phyloP scores from a whole-genome alignment of 352 stramenopile genomes.

The Discostella stelligera region DNA sequence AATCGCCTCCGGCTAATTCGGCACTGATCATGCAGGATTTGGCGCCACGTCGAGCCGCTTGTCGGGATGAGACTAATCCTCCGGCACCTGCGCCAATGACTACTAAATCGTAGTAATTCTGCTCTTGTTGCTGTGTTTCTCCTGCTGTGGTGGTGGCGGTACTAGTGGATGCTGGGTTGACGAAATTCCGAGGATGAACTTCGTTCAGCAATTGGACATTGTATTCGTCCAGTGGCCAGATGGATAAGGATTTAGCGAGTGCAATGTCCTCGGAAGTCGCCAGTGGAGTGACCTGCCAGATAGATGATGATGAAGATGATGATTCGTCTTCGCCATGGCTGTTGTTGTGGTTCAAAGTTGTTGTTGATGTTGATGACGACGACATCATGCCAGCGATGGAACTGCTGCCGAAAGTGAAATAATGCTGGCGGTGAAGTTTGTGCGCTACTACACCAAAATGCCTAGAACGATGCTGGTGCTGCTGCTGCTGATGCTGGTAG shows the following conservation, averaged over 20 bases:
- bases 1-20: conserved; percentile 82
- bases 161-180: conserved; percentile 27
- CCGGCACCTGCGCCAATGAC: conserved; percentile 81
- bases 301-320: neutral
- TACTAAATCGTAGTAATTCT: conserved; percentile 78
- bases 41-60: conserved; percentile 63
- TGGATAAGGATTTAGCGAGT: conserved; percentile 33
- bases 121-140: neutral
- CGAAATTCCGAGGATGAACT: conserved; percentile 65
- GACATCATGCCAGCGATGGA: neutral
- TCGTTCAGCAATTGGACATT: conserved; percentile 74
- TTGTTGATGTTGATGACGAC: neutral
- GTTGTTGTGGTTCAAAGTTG: neutral
- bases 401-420: neutral
- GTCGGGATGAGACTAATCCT: conserved; percentile 69
- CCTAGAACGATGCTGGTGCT: neutral
- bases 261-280: conserved; percentile 10
- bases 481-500: conserved; percentile 1
- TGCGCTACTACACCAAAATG: neutral
- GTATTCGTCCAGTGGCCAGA: conserved; percentile 72
- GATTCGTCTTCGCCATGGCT: neutral
- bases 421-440: neutral
- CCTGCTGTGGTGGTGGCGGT: neutral
- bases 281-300: conserved; percentile 19
- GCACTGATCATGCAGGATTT: conserved; percentile 73